Evolutionary conservation across 2,329 filamentous ascomycete genomes (phyloP).

Genomic region (Thermochaetoides dissita): DNA sequence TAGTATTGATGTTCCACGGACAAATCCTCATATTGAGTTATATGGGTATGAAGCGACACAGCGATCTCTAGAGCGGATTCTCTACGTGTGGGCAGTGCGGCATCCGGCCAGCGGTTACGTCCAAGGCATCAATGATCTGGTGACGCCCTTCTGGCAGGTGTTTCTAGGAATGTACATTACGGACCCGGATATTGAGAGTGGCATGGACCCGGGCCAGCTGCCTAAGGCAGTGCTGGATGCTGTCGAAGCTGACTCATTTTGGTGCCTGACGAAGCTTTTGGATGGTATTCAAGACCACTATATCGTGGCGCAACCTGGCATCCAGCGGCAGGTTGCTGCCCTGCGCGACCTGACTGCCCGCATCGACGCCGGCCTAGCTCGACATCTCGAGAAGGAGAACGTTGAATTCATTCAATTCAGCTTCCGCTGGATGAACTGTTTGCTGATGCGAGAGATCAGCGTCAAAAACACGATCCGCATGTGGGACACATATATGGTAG

Average conservation of each 20-base stretch:
- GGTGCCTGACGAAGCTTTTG: slow-evolving; percentile 95
- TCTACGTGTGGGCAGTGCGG: slow-evolving; percentile 95
- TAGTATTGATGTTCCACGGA: slow-evolving; percentile 92
- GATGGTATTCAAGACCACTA: slow-evolving; percentile 99
- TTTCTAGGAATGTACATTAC: slow-evolving; percentile 91
- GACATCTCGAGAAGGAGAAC: slow-evolving; percentile 77
- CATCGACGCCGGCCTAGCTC: slow-evolving; percentile 72
- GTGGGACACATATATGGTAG: slow-evolving; percentile 98
- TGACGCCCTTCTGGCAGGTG: slow-evolving; percentile 96
- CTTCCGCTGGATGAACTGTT: slow-evolving; percentile 99
- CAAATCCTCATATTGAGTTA: slow-evolving; percentile 87
- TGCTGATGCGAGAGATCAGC: slow-evolving; percentile 93
- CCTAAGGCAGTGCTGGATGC: slow-evolving; percentile 85
- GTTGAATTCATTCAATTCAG: slow-evolving; percentile 99
- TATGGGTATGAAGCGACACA: slow-evolving; percentile 96
- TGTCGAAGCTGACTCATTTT: slow-evolving; percentile 94
- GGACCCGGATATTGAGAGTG: slow-evolving; percentile 79
- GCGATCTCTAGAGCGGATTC: slow-evolving; percentile 78
- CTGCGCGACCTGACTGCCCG: slow-evolving; percentile 79
- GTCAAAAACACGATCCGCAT: slow-evolving; percentile 94
- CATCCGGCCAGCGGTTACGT: slow-evolving; percentile 97
- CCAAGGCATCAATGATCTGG: slow-evolving; percentile 95
- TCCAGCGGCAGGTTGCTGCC: slow-evolving; percentile 82
- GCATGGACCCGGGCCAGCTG: slow-evolving; percentile 93
- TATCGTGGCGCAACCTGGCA: slow-evolving; percentile 92